Conservation (phyloP, 495 filamentous ascomycete genomes). For the Tuber borchii region DNA sequence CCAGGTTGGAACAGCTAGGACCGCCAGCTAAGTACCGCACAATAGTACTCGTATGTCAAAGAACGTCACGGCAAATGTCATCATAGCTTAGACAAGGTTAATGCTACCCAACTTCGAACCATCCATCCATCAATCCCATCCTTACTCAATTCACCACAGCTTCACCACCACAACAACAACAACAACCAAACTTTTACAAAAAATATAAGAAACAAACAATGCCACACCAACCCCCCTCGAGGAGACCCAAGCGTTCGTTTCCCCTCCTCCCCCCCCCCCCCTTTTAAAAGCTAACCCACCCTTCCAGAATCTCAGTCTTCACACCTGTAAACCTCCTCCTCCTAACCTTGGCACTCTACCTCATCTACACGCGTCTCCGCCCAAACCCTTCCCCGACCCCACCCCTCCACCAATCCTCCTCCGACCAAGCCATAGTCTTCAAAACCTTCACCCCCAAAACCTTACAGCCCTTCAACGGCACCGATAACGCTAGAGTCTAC, state of each 20-base stretch:
- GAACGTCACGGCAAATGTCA: neutral
- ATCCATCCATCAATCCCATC: neutral
- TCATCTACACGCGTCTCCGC: slow-evolving; percentile 62
- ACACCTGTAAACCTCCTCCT: slow-evolving; percentile 77
- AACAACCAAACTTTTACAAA: neutral
- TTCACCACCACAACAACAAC: neutral
- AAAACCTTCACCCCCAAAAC: slow-evolving; percentile 81
- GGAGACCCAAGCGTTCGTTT: slow-evolving; percentile 35
- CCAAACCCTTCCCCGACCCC: slow-evolving; percentile 52
- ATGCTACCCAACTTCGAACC: neutral
- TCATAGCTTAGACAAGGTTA: neutral
- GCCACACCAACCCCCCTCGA: slow-evolving; percentile 29
- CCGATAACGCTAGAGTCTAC: slow-evolving; percentile 65
- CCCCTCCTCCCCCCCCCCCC: neutral
- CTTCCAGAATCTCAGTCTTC: slow-evolving; percentile 46
- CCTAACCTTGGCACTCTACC: slow-evolving; percentile 59
- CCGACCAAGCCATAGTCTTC: slow-evolving; percentile 69
- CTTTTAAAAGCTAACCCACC: slow-evolving; percentile 13
- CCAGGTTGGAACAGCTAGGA: neutral
- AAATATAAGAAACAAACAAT: slow-evolving; percentile 2
- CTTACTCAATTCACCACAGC: neutral
- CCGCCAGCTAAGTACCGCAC: neutral
- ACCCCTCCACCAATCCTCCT: slow-evolving; percentile 48
- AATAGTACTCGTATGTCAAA: neutral
- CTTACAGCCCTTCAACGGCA: slow-evolving; percentile 81